phyloP scores from a whole-genome alignment of 2,329 filamentous ascomycete genomes.

The Passalora sequoiae region DNA sequence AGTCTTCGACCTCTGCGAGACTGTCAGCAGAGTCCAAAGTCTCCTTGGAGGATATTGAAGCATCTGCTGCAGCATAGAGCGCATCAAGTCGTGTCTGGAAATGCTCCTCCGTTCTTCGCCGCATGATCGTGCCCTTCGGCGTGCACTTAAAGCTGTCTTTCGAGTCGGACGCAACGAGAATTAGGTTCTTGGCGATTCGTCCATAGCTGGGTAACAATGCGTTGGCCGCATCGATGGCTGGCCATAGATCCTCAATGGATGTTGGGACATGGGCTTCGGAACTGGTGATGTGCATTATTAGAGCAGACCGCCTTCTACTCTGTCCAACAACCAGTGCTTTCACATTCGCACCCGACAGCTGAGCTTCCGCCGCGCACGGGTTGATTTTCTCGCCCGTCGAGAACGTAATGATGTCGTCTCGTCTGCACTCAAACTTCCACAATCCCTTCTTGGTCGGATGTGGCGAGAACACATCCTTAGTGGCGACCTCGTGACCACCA shows the following conservation, averaged over 20 bases:
- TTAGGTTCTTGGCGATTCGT: background rate
- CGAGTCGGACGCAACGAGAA: background rate
- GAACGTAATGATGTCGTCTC: slow-evolving; percentile 7
- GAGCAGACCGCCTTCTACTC: slow-evolving; percentile 3
- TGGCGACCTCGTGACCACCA: background rate
- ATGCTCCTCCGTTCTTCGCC: background rate
- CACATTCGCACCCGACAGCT: background rate
- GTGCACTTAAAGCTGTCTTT: background rate
- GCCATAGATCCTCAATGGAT: background rate
- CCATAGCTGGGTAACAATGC: background rate
- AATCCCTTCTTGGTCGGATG: slow-evolving; percentile 2
- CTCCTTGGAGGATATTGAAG: background rate
- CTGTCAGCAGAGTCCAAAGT: background rate
- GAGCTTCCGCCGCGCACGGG: background rate
- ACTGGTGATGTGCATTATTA: background rate
- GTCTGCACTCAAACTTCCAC: slow-evolving; percentile 7
- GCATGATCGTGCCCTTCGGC: background rate
- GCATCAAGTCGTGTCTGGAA: background rate
- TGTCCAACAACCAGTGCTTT: slow-evolving; percentile 4
- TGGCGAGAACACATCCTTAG: slow-evolving; percentile 7
- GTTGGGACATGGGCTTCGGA: background rate
- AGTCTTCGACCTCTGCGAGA: background rate
- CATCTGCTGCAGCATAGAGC: background rate
- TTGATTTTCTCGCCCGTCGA: slow-evolving; percentile 7
- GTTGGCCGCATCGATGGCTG: background rate